Conservation (phyloP, 257 asterid species). For the Forsythia suspensa region DNA sequence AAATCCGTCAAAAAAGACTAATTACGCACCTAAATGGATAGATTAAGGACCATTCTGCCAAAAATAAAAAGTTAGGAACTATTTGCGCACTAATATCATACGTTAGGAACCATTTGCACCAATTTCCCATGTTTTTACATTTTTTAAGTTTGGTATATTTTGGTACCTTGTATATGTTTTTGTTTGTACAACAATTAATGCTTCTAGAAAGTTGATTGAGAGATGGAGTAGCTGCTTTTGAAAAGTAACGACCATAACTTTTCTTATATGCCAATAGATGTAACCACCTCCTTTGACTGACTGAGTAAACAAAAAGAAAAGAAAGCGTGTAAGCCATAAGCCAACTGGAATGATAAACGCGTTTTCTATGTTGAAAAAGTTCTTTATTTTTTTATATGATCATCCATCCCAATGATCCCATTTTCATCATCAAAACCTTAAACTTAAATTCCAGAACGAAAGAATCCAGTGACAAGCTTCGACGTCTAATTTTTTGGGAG, state of each 20-base stretch:
- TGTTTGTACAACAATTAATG: too few relatives aligned
- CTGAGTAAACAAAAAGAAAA: background rate
- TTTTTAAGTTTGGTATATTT: too few relatives aligned
- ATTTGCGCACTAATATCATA: too few relatives aligned
- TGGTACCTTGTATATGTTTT: too few relatives aligned
- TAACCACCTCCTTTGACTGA: slow-evolving; percentile 17
- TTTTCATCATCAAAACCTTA: background rate
- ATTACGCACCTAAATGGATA: too few relatives aligned
- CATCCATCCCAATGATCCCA: background rate
- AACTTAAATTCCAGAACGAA: background rate
- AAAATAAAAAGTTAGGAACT: too few relatives aligned
- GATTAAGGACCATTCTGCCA: too few relatives aligned
- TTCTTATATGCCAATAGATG: slow-evolving; percentile 9
- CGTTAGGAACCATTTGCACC: too few relatives aligned
- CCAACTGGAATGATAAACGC: background rate
- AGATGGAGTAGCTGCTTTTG: background rate
- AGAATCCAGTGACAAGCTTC: background rate
- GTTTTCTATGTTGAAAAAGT: background rate
- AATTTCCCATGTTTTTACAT: too few relatives aligned
- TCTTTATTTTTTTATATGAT: background rate
- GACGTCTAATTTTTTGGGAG: background rate
- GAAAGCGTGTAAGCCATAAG: background rate
- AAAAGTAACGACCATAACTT: background rate
- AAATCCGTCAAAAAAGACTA: too few relatives aligned
- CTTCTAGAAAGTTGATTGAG: background rate